phyloP scores from a whole-genome alignment of 2,329 filamentous ascomycete genomes.

The Didymellaceae sp. region DNA sequence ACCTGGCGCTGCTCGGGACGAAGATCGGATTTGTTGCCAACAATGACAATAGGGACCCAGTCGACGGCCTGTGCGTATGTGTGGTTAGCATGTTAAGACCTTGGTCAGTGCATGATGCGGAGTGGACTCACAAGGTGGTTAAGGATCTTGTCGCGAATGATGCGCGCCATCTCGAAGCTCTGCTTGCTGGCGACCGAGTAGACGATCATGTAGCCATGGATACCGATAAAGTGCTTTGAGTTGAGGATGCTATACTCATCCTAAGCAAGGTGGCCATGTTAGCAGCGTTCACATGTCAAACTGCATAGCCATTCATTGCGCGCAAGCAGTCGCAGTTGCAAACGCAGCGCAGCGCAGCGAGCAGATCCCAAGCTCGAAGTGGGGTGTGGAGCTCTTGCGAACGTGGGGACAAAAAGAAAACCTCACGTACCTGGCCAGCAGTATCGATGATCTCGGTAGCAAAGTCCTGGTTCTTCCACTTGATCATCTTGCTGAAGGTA shows the following conservation, averaged over 20 bases:
- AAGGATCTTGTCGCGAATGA: slow-evolving; percentile 95
- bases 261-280: slow-evolving; percentile 53
- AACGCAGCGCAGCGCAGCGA: background rate
- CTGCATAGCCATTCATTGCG: background rate
- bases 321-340: background rate
- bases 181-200: slow-evolving; percentile 96
- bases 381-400: slow-evolving; percentile 22
- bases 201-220: slow-evolving; percentile 97
- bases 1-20: slow-evolving; percentile 93
- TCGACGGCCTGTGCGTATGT: slow-evolving; percentile 74
- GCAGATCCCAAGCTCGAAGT: slow-evolving; percentile 6
- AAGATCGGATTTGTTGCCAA: slow-evolving; percentile 96
- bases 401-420: slow-evolving; percentile 29
- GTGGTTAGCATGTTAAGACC: background rate
- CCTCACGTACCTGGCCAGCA: slow-evolving; percentile 76
- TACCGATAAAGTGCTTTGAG: slow-evolving; percentile 98
- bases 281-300: slow-evolving; percentile 19
- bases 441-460: slow-evolving; percentile 98
- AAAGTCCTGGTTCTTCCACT: slow-evolving; percentile 90
- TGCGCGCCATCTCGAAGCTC: slow-evolving; percentile 96
- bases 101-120: background rate
- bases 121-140: slow-evolving; percentile 79
- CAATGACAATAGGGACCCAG: slow-evolving; percentile 89
- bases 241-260: slow-evolving; percentile 99
- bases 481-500: slow-evolving; percentile 95